Conservation (phyloP, 2,329 filamentous ascomycete species). For the Verticillium isaacii region DNA sequence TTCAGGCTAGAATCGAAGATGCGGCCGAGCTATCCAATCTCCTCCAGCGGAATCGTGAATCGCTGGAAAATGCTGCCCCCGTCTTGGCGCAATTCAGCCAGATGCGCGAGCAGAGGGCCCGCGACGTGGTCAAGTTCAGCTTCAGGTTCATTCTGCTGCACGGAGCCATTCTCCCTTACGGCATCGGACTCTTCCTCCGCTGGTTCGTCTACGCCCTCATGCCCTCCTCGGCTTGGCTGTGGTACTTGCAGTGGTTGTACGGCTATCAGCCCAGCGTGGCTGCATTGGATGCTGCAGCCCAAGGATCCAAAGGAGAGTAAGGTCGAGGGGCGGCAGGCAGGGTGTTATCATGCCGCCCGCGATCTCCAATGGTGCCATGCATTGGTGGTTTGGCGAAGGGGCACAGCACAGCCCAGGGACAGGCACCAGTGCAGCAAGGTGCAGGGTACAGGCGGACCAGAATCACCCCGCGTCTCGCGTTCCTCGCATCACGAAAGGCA, state of each 20-base stretch:
- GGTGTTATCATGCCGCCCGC: not conserved
- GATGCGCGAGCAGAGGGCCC: conserved; percentile 8
- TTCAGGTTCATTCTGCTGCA: conserved; percentile 12
- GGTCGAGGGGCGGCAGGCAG: not conserved
- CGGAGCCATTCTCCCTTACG: conserved; percentile 11
- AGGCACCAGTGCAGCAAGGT: not conserved
- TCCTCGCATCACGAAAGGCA: not conserved
- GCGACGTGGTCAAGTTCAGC: conserved; percentile 12
- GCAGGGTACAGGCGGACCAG: not conserved
- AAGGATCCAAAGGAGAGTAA: not conserved
- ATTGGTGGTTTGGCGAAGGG: not conserved
- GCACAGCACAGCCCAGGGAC: not conserved
- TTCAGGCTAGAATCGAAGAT: conserved; percentile 10
- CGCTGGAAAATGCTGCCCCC: conserved; percentile 4
- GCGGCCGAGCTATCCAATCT: conserved; percentile 12
- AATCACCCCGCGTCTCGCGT: not conserved
- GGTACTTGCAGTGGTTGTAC: conserved; percentile 14
- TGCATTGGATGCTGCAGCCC: not conserved
- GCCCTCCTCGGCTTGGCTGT: conserved; percentile 11
- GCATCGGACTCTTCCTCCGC: conserved; percentile 8
- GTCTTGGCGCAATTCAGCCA: conserved; percentile 9
- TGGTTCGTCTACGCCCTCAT: conserved; percentile 12
- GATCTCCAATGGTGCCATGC: not conserved
- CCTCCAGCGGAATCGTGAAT: conserved; percentile 6
- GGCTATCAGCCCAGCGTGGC: conserved; percentile 10